Conservation (phyloP, 2,329 filamentous ascomycete genomes). For the Sarocladiaceae sp. region DNA sequence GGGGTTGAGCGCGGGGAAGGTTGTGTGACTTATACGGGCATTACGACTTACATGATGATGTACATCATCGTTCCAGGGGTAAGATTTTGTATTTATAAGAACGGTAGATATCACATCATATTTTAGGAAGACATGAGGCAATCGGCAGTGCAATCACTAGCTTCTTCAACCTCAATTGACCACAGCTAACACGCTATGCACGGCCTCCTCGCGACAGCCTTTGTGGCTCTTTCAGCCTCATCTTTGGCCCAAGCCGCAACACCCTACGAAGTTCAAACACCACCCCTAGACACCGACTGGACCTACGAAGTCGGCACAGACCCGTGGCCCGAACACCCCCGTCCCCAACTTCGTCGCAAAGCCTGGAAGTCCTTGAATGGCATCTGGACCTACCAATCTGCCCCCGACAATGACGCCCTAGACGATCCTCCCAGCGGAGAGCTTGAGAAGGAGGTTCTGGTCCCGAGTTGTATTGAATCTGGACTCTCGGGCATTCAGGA, state of each 20-base stretch:
- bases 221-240: slow-evolving; percentile 1
- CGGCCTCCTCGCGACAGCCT: neutral
- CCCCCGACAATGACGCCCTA: slow-evolving; percentile 16
- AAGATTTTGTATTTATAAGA: too few relatives aligned
- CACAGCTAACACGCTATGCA: too few relatives aligned
- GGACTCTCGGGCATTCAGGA: slow-evolving; percentile 45
- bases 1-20: neutral
- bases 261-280: slow-evolving; percentile 29
- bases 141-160: too few relatives aligned
- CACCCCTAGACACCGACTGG: slow-evolving; percentile 43
- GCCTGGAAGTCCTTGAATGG: slow-evolving; percentile 55
- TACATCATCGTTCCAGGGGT: too few relatives aligned
- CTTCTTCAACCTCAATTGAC: neutral
- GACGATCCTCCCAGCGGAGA: slow-evolving; percentile 19
- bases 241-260: slow-evolving; percentile 5
- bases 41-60: neutral
- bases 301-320: slow-evolving; percentile 43
- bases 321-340: slow-evolving; percentile 54
- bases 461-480: slow-evolving; percentile 41
- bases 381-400: slow-evolving; percentile 49
- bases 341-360: slow-evolving; percentile 50
- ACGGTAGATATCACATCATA: too few relatives aligned
- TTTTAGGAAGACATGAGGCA: too few relatives aligned
- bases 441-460: slow-evolving; percentile 34
- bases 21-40: neutral